phyloP scores from a whole-genome alignment of 2,329 filamentous ascomycete species.

The Albophoma yamanashiensis region DNA sequence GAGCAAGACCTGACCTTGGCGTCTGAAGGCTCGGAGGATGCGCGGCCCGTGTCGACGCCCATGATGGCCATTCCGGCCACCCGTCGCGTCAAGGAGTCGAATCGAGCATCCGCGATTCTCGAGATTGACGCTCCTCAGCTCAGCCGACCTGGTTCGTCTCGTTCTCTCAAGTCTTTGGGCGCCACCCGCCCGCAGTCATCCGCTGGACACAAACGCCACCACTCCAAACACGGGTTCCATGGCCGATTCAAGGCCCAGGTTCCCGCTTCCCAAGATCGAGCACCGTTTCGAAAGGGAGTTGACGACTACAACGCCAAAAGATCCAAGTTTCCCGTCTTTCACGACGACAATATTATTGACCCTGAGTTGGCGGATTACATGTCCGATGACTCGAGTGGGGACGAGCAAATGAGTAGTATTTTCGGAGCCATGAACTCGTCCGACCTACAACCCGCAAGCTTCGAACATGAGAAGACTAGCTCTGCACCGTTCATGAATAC shows the following conservation, averaged over 20 bases:
- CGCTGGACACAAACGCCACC: slow-evolving; percentile 67
- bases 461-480: slow-evolving; percentile 64
- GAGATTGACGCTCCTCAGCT: slow-evolving; percentile 82
- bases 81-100: slow-evolving; percentile 60
- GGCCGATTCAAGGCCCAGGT: slow-evolving; percentile 60
- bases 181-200: slow-evolving; percentile 63
- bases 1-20: slow-evolving; percentile 27
- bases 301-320: slow-evolving; percentile 57
- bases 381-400: slow-evolving; percentile 89
- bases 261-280: slow-evolving; percentile 59
- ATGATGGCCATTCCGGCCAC: slow-evolving; percentile 63
- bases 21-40: slow-evolving; percentile 32
- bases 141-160: slow-evolving; percentile 84
- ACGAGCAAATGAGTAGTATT: slow-evolving; percentile 82
- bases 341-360: slow-evolving; percentile 97
- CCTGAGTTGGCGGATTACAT: slow-evolving; percentile 91
- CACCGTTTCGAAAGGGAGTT: slow-evolving; percentile 70
- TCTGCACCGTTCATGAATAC: slow-evolving; percentile 64
- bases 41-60: slow-evolving; percentile 49
- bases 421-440: slow-evolving; percentile 64
- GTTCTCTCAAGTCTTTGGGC: slow-evolving; percentile 70
- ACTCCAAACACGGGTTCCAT: slow-evolving; percentile 77
- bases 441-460: slow-evolving; percentile 51
- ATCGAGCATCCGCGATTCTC: slow-evolving; percentile 76
- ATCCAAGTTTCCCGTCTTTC: slow-evolving; percentile 75